Evolutionary conservation across 2,329 filamentous ascomycete genomes (phyloP).

Genomic region (Sphaerulina vaccinii): DNA sequence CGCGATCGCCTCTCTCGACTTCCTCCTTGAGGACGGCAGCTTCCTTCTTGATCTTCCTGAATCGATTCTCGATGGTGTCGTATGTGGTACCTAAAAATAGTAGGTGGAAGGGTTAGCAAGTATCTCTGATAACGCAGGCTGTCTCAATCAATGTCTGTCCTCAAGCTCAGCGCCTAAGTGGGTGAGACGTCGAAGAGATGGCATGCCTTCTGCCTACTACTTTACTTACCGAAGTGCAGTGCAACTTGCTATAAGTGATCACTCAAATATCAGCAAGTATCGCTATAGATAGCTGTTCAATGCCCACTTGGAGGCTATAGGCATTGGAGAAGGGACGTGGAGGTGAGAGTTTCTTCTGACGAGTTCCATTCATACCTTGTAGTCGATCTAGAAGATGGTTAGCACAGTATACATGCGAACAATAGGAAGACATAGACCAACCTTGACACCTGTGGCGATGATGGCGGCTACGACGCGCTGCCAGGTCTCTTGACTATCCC

Average conservation of each 20-base stretch:
- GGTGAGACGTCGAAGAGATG: too few relatives aligned
- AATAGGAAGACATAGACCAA: slow-evolving; percentile 15
- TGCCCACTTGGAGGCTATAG: too few relatives aligned
- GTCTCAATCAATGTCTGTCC: too few relatives aligned
- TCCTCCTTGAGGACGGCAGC: slow-evolving; percentile 37
- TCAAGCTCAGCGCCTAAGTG: too few relatives aligned
- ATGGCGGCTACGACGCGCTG: slow-evolving; percentile 44
- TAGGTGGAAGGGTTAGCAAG: not conserved
- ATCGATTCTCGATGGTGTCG: slow-evolving; percentile 47
- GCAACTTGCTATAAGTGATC: slow-evolving; percentile 38
- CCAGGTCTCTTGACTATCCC: slow-evolving; percentile 38
- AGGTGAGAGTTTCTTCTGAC: too few relatives aligned
- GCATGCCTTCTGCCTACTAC: too few relatives aligned
- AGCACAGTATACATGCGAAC: not conserved
- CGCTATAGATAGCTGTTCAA: not conserved
- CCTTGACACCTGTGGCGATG: slow-evolving; percentile 40
- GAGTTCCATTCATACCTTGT: slow-evolving; percentile 21
- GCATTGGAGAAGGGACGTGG: too few relatives aligned
- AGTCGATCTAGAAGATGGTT: slow-evolving; percentile 43
- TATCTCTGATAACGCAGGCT: slow-evolving; percentile 18
- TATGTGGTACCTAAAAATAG: not conserved
- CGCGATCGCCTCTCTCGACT: slow-evolving; percentile 26
- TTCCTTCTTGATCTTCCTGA: slow-evolving; percentile 46
- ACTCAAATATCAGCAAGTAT: too few relatives aligned
- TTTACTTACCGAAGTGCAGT: slow-evolving; percentile 46